Base-by-base conservation (phyloP, 192 early-diverging fungal species). In the Mortierella antarctica region DNA sequence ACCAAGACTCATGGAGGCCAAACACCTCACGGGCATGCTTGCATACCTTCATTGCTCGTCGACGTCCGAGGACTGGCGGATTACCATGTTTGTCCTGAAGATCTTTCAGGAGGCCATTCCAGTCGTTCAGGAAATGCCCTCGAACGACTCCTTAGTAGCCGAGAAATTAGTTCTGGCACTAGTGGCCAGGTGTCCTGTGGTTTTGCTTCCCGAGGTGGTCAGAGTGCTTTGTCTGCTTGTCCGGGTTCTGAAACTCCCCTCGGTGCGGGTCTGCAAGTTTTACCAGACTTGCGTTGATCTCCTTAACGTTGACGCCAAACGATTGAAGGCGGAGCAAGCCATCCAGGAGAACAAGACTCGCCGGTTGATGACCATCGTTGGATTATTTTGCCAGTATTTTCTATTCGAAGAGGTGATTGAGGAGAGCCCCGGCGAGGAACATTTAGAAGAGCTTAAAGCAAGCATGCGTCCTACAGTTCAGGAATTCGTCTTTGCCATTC, bases 181-280 rank as follows among this genome's bases (percentile, higher is more conserved):
- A 4, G 53, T 72, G 7, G 70, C 77, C 10, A 80, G 66, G 23
- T 80, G 77, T 48, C 77, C 77, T 0, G 59, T 80, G 15, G 48
- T 72, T 6, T 55, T 80, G 47, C 77, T 80, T 11, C 77, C 77
- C 2, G 77, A 72, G 7, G 65, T 70, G 4, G 70, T 63, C 18
- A 55, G 44, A 45, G 91, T 95, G 11, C 93, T 96, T 63, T 90
- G 92, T 48, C 83, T 95, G 0, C 86, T 94, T 75, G 94, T 96
- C 41, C 86, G 86, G 54, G 78, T 95, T 45, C 80, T 95, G 48
- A 77, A 73, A 14, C 82, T 91, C 2, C 92, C 96, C 40, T 93
- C 62, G 39, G 47, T 13, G 5, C 68, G 64, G 9, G 12, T 74
- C 2, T 80, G 67, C 65, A 80, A 72, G 70, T 71, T 80, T 46